Evolutionary conservation across 257 asterid genomes (phyloP), one percentile per base, ranked within the genome.

Genomic region (Eustoma russellianum): DNA sequence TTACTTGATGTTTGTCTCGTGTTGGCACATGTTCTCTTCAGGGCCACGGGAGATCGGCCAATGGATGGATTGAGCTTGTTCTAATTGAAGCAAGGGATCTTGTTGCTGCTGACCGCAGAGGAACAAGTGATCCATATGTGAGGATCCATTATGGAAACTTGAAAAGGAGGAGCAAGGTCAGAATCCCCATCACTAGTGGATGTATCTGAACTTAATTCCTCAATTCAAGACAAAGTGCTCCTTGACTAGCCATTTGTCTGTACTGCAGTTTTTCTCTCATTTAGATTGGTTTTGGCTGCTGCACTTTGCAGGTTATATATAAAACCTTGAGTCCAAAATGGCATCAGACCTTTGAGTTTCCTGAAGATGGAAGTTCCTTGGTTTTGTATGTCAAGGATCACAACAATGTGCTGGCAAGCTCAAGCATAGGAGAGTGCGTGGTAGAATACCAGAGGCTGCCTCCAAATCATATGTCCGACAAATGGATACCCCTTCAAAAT

Each of bases 101-200:
- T 45, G 52, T 92, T 60, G 99, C 87, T 54, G 99, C 99, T 64
- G 99, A 92, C 79, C 71, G 88, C 46, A 76, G 99, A 76, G 99
- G 99, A 54, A 92, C 95, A 8, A 92, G 99, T 58, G 99, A 92
- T 74, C 99, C 99, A 49, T 92, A 73, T 46, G 99, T 92, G 70
- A 83, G 86, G 67, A 82, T 92, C 54, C 88, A 88, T 41, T 92
- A 92, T 28, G 99, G 99, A 13, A 75, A 69, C 80, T 63, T 83
- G 82, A 88, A 83, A 82, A 85, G 81, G 78, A 81, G 74, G 44
- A 92, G 94, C 5, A 92, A 92, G 94, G 99, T 90, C 41, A 59
- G 83, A 51, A 38, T n/a, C 11, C 43, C 43, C 43, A 11, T 38
- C 12, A 11, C 43, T 38, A 38, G 50, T 10, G 12, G 43, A 2